Percentiles rank a stretch among this genome's conserved stretches.
phyloP scores from a whole-genome alignment of 345 rosid species.

The Excoecaria cochinchinensis region DNA sequence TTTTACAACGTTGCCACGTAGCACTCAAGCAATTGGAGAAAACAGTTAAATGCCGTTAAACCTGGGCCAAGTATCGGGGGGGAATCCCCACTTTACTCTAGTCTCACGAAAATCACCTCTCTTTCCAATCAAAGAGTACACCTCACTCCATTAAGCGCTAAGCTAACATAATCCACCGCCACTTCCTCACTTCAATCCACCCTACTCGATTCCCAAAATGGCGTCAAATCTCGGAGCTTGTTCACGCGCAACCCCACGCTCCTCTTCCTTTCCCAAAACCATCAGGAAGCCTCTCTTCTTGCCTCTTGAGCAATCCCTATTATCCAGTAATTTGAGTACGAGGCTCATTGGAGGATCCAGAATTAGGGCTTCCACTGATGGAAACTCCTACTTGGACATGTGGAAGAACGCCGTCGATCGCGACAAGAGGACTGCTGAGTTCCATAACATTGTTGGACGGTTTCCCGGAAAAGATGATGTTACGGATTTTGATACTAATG shows the following conservation, averaged over 20 bases:
- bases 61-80: not conserved
- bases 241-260: conserved; percentile 37
- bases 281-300: not conserved
- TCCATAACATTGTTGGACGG: conserved; percentile 47
- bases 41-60: conserved; percentile 12
- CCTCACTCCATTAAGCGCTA: conserved; percentile 27
- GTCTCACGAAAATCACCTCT: conserved; percentile 30
- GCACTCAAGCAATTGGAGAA: not conserved
- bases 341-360: conserved; percentile 16
- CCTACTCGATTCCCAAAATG: conserved; percentile 22
- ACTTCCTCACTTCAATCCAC: not conserved
- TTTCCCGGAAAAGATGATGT: conserved; percentile 4
- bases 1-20: not conserved
- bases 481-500: not conserved
- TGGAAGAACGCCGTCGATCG: conserved; percentile 81
- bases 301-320: not conserved
- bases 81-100: conserved; percentile 34
- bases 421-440: conserved; percentile 61
- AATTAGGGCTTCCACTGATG: conserved; percentile 46
- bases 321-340: not conserved
- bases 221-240: conserved; percentile 39
- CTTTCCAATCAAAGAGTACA: not conserved
- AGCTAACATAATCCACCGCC: conserved; percentile 23
- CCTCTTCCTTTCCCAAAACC: conserved; percentile 17
- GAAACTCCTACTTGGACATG: conserved; percentile 70